phyloP scores from a whole-genome alignment of 352 stramenopile genomes.

The Globisporangium cylindrosporum region DNA sequence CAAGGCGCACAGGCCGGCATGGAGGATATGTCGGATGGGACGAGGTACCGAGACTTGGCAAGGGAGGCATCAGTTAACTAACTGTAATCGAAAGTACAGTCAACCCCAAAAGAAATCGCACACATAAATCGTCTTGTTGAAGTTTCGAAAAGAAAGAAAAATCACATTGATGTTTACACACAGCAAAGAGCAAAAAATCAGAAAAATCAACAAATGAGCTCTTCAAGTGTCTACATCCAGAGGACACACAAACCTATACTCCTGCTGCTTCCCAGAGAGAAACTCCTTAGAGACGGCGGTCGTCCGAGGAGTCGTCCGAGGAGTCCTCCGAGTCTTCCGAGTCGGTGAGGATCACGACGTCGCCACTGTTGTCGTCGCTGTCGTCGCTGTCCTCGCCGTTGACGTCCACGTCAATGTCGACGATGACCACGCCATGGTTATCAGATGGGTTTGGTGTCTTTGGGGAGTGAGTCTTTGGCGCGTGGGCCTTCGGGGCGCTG shows the following conservation, averaged over 20 bases:
- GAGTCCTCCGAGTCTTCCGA: not conserved
- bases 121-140: not conserved
- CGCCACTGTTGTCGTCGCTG: not conserved
- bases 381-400: conserved; percentile 68
- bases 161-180: not conserved
- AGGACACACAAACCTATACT: not conserved
- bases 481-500: not conserved
- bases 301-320: not conserved
- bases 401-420: conserved; percentile 91
- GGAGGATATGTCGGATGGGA: too few relatives aligned
- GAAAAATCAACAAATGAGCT: not conserved
- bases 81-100: not conserved
- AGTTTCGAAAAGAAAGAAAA: not conserved
- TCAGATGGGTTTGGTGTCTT: not conserved
- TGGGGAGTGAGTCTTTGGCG: not conserved
- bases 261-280: not conserved
- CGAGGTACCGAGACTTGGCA: too few relatives aligned
- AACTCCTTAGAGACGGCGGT: not conserved
- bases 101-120: not conserved
- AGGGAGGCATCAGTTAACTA: too few relatives aligned
- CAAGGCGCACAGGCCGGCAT: too few relatives aligned
- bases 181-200: not conserved
- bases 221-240: not conserved
- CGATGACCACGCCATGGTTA: conserved; percentile 44
- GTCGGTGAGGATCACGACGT: not conserved